These are phyloP conservation scores for Alternaria triticimaculans DNA, from an alignment of 2,329 filamentous ascomycete genomes.

Conservation along the genomic window DNA sequence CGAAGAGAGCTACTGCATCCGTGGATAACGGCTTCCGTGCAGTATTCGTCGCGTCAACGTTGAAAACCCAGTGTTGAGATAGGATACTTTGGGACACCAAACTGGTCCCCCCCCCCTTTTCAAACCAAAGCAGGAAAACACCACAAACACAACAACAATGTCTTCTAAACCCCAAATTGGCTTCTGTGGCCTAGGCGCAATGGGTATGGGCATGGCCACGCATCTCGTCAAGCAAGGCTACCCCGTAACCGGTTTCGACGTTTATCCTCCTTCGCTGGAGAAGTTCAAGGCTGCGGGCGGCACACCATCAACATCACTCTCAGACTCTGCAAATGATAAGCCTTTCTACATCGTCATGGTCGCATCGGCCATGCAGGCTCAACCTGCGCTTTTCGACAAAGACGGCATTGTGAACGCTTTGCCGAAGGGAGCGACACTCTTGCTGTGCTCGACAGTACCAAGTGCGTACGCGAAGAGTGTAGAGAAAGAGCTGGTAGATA, in stretches of 20 bases:
- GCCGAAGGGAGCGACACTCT: conserved; percentile 64
- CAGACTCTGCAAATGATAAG: conserved; percentile 66
- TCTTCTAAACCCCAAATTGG: conserved; percentile 59
- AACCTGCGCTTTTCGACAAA: conserved; percentile 68
- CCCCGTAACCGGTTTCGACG: conserved; percentile 73
- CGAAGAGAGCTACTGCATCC: too few relatives aligned
- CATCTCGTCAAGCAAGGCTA: conserved; percentile 73
- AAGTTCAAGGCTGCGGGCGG: conserved; percentile 70
- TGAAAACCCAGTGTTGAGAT: neutral
- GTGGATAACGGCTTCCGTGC: neutral
- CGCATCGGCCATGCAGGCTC: conserved; percentile 72
- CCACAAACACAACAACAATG: conserved; percentile 23
- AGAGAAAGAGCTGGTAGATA: conserved; percentile 60
- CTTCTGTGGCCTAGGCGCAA: conserved; percentile 79
- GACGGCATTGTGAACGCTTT: conserved; percentile 59
- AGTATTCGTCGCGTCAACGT: neutral
- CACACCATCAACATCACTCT: conserved; percentile 63
- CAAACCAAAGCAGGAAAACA: neutral
- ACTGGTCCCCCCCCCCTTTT: neutral
- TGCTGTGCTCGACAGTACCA: conserved; percentile 75
- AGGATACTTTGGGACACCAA: neutral
- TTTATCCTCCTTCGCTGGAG: conserved; percentile 71
- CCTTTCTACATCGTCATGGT: conserved; percentile 76
- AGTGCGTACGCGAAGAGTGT: conserved; percentile 70
- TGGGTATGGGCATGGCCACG: conserved; percentile 83